Evolutionary conservation across 2,329 filamentous ascomycete species (phyloP), one percentile per base, ranked within the genome.

Genomic region (Talaromyces sp.): DNA sequence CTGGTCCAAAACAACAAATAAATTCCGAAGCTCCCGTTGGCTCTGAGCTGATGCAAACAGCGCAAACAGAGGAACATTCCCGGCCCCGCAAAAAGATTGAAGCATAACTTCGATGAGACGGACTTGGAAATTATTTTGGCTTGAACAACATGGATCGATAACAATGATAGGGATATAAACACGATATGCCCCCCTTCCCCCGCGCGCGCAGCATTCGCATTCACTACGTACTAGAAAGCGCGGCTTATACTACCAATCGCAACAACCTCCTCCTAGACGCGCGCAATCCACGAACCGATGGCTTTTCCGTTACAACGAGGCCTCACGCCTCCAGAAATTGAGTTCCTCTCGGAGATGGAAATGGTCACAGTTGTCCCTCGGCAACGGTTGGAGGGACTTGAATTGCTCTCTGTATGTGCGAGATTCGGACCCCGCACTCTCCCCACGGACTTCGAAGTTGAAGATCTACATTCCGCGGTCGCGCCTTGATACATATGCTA

Each of bases 271-370:
- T 36, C 19, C 13, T 17, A 19, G 19, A 39, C 48, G 48, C 50
- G 50, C 43, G 40, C 51, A 15, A 35, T 37, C 36, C 19, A 22
- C 45, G 13, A 57, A 52, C 61, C 64, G 56, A 86, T 87, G 84
- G 84, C 84, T 53, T 80, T 85, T 64, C 82, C 83, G 63, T 78
- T 86, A 41, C 81, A 82, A 39, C 78, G 81, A 62, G 83, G 87
- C 73, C 82, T 97, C 45, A 88, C 89, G 66, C 91, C 94, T 60
- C 81, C 89, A 63, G 94, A 99, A 77, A 89, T 95, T 46, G 89
- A 91, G 53, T 99, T 97, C 70, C 79, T 97, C 28, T 96, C 92
- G 74, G 94, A 99, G 78, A 97, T 97, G 91, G 93, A 97, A 77
- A 84, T 91, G 67, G 89, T 99, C 57, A 97, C 92, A 0, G 84